Base-by-base conservation (phyloP, 495 filamentous ascomycete species). In the Xylaria bambusicola region DNA sequence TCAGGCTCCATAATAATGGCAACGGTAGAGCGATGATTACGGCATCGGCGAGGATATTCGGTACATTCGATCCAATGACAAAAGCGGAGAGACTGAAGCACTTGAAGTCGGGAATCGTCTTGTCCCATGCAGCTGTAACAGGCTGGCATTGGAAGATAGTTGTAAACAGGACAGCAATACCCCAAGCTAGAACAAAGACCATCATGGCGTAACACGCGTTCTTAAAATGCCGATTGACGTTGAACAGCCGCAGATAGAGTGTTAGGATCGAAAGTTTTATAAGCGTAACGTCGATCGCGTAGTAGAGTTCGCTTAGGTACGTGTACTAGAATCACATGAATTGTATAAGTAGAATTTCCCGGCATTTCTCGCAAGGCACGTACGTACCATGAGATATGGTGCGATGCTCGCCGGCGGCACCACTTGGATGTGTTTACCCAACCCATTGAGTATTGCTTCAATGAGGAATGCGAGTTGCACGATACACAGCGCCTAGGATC, bases 21-120 rank as follows among this genome's bases (percentile, higher is more conserved):
- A 77, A 63, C 10, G 75, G 75, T 6, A 79, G 54, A 13, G 61
- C 13, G 9, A 73, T 56, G 13, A 72, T 64, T 6, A 75, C 31
- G 24, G 77, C 46, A 66, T 82, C 79, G 42, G 75, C 76, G 21
- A 73, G 45, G n/a, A 80, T 38, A 15, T 38, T 38, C 12, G 36
- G 36, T 13, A 38, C 36, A 15, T 38, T 38, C 6, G 36, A 38
- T 38, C 36, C 36, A 15, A 38, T 38, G 36, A 38, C 6, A 15
- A 38, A 38, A 15, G 5, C 36, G 36, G 6, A 3, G 36, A 8
- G 36, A 13, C 15, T 38, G 36, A 38, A 38, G 36, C 36, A 38
- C 36, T 38, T 38, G 36, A 38, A 13, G 12, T 13, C 36, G 3
- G 36, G 36, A 38, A 38, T 38, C 12, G 36, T 38, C 48, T 68